A percentile compares a stretch with the other conserved stretches of the same genome.
Conservation (phyloP, 306 rosid genomes). For the Amphicarpaea edgeworthii region DNA sequence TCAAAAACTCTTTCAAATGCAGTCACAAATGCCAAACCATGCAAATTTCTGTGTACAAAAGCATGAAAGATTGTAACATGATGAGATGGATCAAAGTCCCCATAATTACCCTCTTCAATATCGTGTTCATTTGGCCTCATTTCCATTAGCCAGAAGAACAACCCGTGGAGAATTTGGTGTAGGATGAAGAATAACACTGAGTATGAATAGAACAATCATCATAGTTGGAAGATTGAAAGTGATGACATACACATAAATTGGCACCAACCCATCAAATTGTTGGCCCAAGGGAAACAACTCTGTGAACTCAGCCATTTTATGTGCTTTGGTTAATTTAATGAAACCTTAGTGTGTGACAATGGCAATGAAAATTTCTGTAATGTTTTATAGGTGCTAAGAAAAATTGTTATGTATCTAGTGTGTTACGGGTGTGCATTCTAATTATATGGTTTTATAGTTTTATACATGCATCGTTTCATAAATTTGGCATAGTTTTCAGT, state of each 20-base stretch:
- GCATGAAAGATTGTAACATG: slow-evolving; percentile 24
- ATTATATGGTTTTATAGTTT: slow-evolving; percentile 10
- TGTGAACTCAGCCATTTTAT: slow-evolving; percentile 38
- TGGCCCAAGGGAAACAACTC: slow-evolving; percentile 39
- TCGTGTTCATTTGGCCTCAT: slow-evolving; percentile 27
- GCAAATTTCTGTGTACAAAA: slow-evolving; percentile 25
- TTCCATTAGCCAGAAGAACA: slow-evolving; percentile 49
- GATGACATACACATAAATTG: slow-evolving; percentile 24
- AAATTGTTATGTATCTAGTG: not conserved
- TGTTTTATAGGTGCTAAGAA: slow-evolving; percentile 12
- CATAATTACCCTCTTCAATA: slow-evolving; percentile 38
- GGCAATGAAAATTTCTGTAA: not conserved
- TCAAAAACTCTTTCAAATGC: slow-evolving; percentile 17
- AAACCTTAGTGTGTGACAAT: not conserved
- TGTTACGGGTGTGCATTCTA: slow-evolving; percentile 33
- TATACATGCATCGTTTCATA: too few species aligned
- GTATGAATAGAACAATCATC: not conserved
- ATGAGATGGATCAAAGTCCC: not conserved
- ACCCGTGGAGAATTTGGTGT: slow-evolving; percentile 45
- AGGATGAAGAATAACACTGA: slow-evolving; percentile 42
- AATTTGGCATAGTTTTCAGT: too few species aligned
- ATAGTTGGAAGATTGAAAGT: slow-evolving; percentile 38
- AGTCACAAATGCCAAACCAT: slow-evolving; percentile 34
- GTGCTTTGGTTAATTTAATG: not conserved
- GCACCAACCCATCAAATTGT: slow-evolving; percentile 31